These are phyloP conservation scores for Astrocystis sublimbata DNA, from an alignment of 495 filamentous ascomycete species.

Conservation along the genomic window DNA sequence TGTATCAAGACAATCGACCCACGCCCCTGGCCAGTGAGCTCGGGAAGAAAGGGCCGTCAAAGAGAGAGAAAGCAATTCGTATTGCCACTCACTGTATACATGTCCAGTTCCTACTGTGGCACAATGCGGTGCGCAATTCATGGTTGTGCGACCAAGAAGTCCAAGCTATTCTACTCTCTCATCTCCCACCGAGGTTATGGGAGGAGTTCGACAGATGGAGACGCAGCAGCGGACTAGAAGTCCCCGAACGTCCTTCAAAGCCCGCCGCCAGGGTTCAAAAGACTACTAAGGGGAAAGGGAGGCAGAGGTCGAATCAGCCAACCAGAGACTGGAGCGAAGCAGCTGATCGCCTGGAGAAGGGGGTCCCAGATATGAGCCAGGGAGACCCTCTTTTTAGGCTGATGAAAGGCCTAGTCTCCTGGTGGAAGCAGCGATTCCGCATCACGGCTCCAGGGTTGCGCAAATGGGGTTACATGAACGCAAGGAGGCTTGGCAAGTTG, in stretches of 20 bases:
- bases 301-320: conserved; percentile 45
- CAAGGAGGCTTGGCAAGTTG: conserved; percentile 66
- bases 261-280: conserved; percentile 36
- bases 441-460: conserved; percentile 78
- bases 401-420: conserved; percentile 71
- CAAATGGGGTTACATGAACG: conserved; percentile 82
- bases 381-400: conserved; percentile 83
- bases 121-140: conserved; percentile 81
- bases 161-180: conserved; percentile 73
- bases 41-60: conserved; percentile 83
- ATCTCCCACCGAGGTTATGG: conserved; percentile 63
- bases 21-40: conserved; percentile 57
- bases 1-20: conserved; percentile 58
- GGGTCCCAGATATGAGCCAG: conserved; percentile 67
- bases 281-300: conserved; percentile 37
- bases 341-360: conserved; percentile 68
- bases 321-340: conserved; percentile 74
- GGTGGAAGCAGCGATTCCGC: conserved; percentile 85
- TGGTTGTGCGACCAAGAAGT: conserved; percentile 82
- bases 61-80: conserved; percentile 77
- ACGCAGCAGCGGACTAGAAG: conserved; percentile 61
- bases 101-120: conserved; percentile 83
- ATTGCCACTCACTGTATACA: conserved; percentile 82
- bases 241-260: conserved; percentile 38
- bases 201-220: conserved; percentile 77